Base-by-base conservation (phyloP, 177 flowering plant species). In the Vitis hybrid region DNA sequence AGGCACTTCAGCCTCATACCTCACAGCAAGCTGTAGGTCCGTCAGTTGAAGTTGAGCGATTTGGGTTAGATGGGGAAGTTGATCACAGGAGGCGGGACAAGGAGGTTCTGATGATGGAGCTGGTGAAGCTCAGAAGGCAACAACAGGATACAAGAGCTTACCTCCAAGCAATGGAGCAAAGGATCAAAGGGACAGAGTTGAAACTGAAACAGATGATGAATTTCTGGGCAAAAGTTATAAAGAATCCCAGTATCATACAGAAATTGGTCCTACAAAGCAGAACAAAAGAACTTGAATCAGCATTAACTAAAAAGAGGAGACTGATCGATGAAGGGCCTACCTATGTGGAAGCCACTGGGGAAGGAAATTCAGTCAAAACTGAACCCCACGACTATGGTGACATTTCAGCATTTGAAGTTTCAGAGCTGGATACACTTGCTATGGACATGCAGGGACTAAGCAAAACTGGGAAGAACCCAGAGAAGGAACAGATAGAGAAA, bases 201-300 rank as follows among this genome's bases (percentile, higher is more conserved):
- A 89, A 85, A 59, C 97, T 90, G 72, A 82, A 83, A 52, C 87
- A 85, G 20, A 87, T 87, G 89, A 82, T 92, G 96, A 83, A 67
- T 45, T 92, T 92, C 89, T 79, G 90, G 66, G 97, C 91, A 22
- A 84, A 79, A 74, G 26, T 22, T 22, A 22, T 22, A 22, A 22
- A 22, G 65, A 90, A 84, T 75, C 92, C 97, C 0, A 63, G 53
- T 53, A 86, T 90, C 68, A 48, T 89, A 8, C 91, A 86, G 67
- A 85, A 88, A 51, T 74, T 92, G 50, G 72, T 81, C 34, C 85
- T 82, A 39, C 85, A 83, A 20, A 86, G 84, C 13, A 80, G 50
- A 26, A 83, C 82, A 60, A 82, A 82, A 71, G 87, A 83, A 69
- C 76, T 89, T 13, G 88, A 22, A 22, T 22, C 26, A 22, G 26